Base-by-base conservation (phyloP, 805 yeast genomes). In the Pichia sporocuriosa region DNA sequence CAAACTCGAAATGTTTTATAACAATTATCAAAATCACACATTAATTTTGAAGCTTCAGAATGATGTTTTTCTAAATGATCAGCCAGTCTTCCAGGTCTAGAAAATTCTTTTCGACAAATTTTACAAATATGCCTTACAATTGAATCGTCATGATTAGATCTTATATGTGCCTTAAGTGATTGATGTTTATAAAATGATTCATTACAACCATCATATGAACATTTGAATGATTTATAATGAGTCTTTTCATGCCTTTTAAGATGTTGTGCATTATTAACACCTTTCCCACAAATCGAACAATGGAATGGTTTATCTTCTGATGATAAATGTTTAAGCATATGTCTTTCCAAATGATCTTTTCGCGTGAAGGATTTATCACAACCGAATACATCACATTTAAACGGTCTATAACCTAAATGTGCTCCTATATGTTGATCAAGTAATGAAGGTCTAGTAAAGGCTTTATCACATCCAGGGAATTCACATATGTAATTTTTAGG, bases 391-490 rank as follows among this genome's bases (percentile, higher is more conserved):
- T 67, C 62, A 59, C 96, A 84, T 28, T 59, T 60, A 55, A 74
- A 88, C 0, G 96, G 95, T 45, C 94, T 71, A 48, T 84, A 90
- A 48, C 77, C 75, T 4, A 87, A 76, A 59, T 88, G 97, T 1
- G 88, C 69, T 50, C 88, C 70, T 58, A 70, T 64, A 61, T 88
- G 98, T 53, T 86, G 96, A 27, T 81, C 84, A 38, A 93, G 66
- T 10, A 87, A 67, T 1, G 94, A 80, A 0, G 97, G 97, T 37
- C 90, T 70, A 6, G 83, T 66, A 54, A 87, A 90, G 1, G 84
- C 73, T 58, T 87, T 90, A 24, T 63, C 73, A 55, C 97, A 93
- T 3, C 74, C 81, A 6, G 68, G 72, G 45, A 67, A 72, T 16
- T 70, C 73, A 59, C 97, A 90, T 11, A 59, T 54, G 55, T 82